A percentile compares a stretch with the other conserved stretches of the same genome.
These are phyloP conservation scores for Fusarium sp. DNA, from an alignment of 2,329 filamentous ascomycete species.

Conservation along the genomic window DNA sequence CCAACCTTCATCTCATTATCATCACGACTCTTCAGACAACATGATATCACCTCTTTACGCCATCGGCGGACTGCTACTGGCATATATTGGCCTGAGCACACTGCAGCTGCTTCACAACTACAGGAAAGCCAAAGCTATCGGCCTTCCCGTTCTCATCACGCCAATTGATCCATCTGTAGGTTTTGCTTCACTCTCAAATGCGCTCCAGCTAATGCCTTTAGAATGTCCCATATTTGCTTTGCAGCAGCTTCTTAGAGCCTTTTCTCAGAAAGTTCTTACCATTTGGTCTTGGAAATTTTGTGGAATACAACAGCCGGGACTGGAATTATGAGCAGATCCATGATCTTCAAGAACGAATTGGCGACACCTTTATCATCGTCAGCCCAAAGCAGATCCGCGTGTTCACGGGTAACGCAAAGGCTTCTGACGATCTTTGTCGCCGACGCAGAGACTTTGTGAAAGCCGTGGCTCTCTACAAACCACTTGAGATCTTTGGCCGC, in stretches of 20 bases:
- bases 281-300: slow-evolving; percentile 25
- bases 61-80: not conserved
- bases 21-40: not conserved
- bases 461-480: slow-evolving; percentile 32
- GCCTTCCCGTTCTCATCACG: slow-evolving; percentile 29
- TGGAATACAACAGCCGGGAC: slow-evolving; percentile 39
- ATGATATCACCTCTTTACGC: slow-evolving; percentile 15
- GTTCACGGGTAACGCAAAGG: slow-evolving; percentile 34
- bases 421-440: slow-evolving; percentile 28
- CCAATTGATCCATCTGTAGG: slow-evolving; percentile 30
- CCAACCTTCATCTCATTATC: not conserved
- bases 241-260: slow-evolving; percentile 25
- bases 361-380: slow-evolving; percentile 36
- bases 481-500: slow-evolving; percentile 34
- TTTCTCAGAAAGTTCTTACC: slow-evolving; percentile 14
- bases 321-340: slow-evolving; percentile 38
- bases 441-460: slow-evolving; percentile 34
- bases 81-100: slow-evolving; percentile 7
- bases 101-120: slow-evolving; percentile 26
- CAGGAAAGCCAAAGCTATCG: slow-evolving; percentile 23
- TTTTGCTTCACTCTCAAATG: not conserved
- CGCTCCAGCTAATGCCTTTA: not conserved
- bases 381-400: slow-evolving; percentile 36
- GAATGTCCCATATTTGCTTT: slow-evolving; percentile 29
- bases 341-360: slow-evolving; percentile 32